These are phyloP conservation scores for Pseudogymnoascus sp. DNA, from an alignment of 2,329 filamentous ascomycete species.

Conservation along the genomic window DNA sequence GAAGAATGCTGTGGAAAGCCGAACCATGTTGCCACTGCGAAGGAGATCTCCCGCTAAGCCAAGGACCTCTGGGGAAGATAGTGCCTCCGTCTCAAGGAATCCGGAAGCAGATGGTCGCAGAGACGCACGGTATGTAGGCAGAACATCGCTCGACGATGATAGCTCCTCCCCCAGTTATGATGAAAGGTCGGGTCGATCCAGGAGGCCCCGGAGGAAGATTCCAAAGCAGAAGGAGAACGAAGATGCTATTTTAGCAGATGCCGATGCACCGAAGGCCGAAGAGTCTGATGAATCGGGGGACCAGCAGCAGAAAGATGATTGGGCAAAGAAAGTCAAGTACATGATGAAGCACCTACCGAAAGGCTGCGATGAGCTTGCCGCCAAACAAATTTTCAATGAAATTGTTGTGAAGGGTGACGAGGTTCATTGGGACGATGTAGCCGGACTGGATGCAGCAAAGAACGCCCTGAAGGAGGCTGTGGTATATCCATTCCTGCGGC, in stretches of 20 bases:
- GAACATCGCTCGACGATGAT: conserved; percentile 19
- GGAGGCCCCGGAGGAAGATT: conserved; percentile 23
- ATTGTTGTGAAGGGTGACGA: conserved; percentile 92
- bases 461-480: conserved; percentile 89
- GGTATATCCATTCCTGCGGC: conserved; percentile 91
- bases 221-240: conserved; percentile 29
- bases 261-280: conserved; percentile 32
- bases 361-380: conserved; percentile 74
- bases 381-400: conserved; percentile 90
- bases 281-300: conserved; percentile 36
- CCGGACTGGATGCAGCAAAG: conserved; percentile 84
- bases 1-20: conserved; percentile 19
- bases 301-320: conserved; percentile 40
- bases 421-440: conserved; percentile 90
- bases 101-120: conserved; percentile 26
- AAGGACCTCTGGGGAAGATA: conserved; percentile 13
- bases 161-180: conserved; percentile 26
- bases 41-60: conserved; percentile 18
- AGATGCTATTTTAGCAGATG: conserved; percentile 29
- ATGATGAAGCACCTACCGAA: conserved; percentile 73
- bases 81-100: conserved; percentile 22
- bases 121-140: background rate
- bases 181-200: conserved; percentile 26
- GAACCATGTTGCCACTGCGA: conserved; percentile 28
- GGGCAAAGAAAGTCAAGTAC: conserved; percentile 54